Base-by-base conservation (phyloP, 2,329 filamentous ascomycete species). In the Drechslerella stenobrocha region DNA sequence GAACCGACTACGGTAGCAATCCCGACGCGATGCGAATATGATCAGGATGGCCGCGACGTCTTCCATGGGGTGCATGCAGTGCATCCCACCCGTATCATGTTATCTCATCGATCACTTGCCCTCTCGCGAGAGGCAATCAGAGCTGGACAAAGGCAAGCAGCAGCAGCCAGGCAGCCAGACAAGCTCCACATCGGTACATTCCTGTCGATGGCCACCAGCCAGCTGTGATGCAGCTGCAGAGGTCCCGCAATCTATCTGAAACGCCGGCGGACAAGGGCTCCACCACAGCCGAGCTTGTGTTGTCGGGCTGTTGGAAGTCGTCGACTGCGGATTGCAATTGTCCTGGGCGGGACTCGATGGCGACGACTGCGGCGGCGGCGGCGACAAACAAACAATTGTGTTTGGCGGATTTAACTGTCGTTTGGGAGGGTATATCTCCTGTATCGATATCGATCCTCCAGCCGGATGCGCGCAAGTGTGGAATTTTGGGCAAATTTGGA, bases 171-270 rank as follows among this genome's bases (percentile, higher is more conserved):
- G 57, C 57, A 55, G 28, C 35, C 22, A 24, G 28, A 13, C 37
- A n/a, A 52, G 34, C 23, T 22, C 15, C 15, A 44, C 34, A 5
- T 5, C 28, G 11, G 5, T 30, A 5, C n/a, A n/a, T 30, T 30
- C 11, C 28, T 30, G 6, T 37, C 34, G 34, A 37, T 37, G 8
- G 34, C 28, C 28, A 37, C 13, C 30, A 32, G 8, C n/a, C 15
- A n/a, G 6, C 3, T 15, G n/a, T 15, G 15, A 18, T 20, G 34
- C 34, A 47, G 35, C 44, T 40, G 34, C 28, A 28, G 24, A 18
- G 52, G 46, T 52, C 57, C 35, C 24, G 42, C 57, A 59, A 67
- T 67, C 55, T 55, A 67, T 46, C 53, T 67, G 63, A 67, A 67
- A 67, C 63, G 55, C 45, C 22, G 44, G 42, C 30, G 26, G 63